Evolutionary conservation across 2,329 filamentous ascomycete genomes (phyloP).

Genomic region (Knoxdaviesia capensis): DNA sequence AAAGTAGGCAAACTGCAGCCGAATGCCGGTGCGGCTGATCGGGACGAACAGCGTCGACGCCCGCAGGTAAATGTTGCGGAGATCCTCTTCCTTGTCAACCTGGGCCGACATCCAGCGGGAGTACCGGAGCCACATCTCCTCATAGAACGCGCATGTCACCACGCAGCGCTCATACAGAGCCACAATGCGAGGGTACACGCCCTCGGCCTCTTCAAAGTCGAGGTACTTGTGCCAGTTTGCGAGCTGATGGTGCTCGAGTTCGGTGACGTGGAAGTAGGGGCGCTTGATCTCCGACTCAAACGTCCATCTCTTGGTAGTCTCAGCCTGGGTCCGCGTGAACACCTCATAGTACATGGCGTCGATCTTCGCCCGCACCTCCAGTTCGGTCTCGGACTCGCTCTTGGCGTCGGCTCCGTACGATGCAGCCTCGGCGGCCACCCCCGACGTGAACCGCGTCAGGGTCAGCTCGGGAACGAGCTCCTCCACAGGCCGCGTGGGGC

Average conservation of each 20-base stretch:
- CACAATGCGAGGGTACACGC: slow-evolving; percentile 50
- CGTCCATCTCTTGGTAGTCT: slow-evolving; percentile 84
- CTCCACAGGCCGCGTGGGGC: slow-evolving; percentile 48
- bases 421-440: slow-evolving; percentile 46
- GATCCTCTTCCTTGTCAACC: slow-evolving; percentile 65
- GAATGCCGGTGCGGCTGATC: slow-evolving; percentile 63
- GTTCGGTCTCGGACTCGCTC: slow-evolving; percentile 61
- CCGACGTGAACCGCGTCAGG: slow-evolving; percentile 46
- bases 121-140: slow-evolving; percentile 97
- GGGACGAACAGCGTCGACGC: slow-evolving; percentile 74
- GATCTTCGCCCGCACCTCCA: slow-evolving; percentile 60
- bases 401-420: slow-evolving; percentile 31
- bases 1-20: slow-evolving; percentile 84
- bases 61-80: slow-evolving; percentile 77
- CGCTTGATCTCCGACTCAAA: slow-evolving; percentile 91
- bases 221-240: slow-evolving; percentile 90
- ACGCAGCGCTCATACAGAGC: slow-evolving; percentile 90
- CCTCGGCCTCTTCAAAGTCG: slow-evolving; percentile 82
- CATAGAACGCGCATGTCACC: slow-evolving; percentile 83
- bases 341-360: slow-evolving; percentile 64
- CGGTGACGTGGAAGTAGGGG: slow-evolving; percentile 90
- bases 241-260: slow-evolving; percentile 70
- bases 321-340: slow-evolving; percentile 63
- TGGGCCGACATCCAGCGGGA: slow-evolving; percentile 82
- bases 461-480: slow-evolving; percentile 53